A percentile compares a stretch with the other conserved stretches of the same genome.
Evolutionary conservation across 2,329 filamentous ascomycete species (phyloP).

Genomic region (Emericellopsis atlantica): DNA sequence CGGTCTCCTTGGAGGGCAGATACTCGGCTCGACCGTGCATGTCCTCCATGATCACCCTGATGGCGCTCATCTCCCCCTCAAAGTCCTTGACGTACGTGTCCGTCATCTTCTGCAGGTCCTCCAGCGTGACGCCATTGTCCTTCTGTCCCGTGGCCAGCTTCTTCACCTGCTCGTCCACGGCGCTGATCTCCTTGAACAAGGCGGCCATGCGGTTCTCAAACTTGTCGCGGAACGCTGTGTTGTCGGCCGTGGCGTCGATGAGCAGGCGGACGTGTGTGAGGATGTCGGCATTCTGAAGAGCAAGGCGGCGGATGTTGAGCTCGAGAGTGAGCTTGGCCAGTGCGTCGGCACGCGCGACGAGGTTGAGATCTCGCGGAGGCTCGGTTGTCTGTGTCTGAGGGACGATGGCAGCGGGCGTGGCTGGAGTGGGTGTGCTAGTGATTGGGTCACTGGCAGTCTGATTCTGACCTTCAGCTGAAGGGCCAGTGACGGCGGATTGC

Average conservation of each 20-base stretch:
- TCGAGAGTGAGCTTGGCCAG: conserved; percentile 24
- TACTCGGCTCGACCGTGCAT: no score
- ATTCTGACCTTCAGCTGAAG: no score
- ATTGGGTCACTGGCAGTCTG: neutral
- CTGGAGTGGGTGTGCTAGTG: no score
- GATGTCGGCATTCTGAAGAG: no score
- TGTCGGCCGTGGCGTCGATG: neutral
- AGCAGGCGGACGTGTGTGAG: no score
- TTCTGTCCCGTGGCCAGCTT: conserved; percentile 13
- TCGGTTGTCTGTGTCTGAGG: neutral
- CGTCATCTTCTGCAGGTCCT: conserved; percentile 3
- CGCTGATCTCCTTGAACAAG: neutral
- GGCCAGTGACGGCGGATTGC: no score
- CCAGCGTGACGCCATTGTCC: conserved; percentile 7
- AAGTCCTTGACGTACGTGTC: conserved; percentile 4
- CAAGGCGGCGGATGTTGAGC: conserved; percentile 17
- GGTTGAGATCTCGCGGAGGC: conserved; percentile 1
- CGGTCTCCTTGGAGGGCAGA: no score
- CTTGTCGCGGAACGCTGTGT: neutral
- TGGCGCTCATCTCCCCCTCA: conserved; percentile 9
- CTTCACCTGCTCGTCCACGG: neutral
- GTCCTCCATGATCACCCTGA: conserved; percentile 10
- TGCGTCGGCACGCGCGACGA: conserved; percentile 15
- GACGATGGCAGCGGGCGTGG: neutral
- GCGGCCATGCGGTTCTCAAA: neutral